Percentiles rank a stretch among this genome's conserved stretches.
phyloP scores from a whole-genome alignment of 768 basidiomycete genomes.

The Suillus clintonianus region DNA sequence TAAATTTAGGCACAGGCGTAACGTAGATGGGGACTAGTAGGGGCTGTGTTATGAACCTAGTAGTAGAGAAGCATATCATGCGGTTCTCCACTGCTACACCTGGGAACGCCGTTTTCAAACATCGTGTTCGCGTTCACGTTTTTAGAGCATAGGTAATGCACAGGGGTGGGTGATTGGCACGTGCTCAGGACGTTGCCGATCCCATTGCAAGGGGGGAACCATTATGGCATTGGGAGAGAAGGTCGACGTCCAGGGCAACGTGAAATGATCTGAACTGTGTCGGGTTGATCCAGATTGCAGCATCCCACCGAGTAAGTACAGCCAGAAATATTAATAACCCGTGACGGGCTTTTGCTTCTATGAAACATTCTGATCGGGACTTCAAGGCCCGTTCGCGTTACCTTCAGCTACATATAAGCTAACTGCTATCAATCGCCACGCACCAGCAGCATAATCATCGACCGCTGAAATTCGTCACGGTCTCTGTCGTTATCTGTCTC shows the following conservation, averaged over 20 bases:
- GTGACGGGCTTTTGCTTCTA: neutral
- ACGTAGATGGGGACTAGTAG: neutral
- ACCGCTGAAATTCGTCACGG: neutral
- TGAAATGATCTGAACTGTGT: neutral
- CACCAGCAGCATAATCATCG: neutral
- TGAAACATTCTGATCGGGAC: neutral
- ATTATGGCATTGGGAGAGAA: neutral
- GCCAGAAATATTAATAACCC: neutral
- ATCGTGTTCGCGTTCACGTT: neutral
- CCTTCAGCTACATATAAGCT: neutral
- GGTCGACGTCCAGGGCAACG: neutral
- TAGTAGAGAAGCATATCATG: neutral
- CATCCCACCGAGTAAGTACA: neutral
- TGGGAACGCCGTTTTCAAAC: neutral
- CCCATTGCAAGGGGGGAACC: neutral
- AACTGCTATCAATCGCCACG: neutral
- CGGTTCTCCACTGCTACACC: neutral
- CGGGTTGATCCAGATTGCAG: neutral
- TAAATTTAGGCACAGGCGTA: neutral
- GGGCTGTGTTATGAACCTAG: neutral
- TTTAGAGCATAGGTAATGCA: neutral
- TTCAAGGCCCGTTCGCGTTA: too few species aligned
- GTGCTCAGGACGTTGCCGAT: neutral
- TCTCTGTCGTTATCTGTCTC: conserved; percentile 5
- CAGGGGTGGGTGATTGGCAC: neutral